phyloP scores from a whole-genome alignment of 2,329 filamentous ascomycete species.

The Pestalotiopsis sp. region DNA sequence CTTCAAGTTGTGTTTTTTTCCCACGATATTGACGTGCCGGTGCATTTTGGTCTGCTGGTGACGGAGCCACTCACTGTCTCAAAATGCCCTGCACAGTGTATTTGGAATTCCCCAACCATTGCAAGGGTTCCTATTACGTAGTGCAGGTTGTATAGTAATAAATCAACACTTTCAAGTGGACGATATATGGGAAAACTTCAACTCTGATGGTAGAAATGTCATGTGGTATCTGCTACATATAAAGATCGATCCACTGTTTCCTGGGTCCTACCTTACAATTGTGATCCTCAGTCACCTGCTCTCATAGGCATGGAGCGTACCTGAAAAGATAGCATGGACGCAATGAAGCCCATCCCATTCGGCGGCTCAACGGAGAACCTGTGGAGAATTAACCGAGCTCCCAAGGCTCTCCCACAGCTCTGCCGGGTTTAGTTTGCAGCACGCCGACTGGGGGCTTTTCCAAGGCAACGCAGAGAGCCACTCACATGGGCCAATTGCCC shows the following conservation, averaged over 20 bases:
- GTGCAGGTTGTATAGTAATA: background rate
- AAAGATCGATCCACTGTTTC: background rate
- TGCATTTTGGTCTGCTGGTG: background rate
- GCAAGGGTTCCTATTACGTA: background rate
- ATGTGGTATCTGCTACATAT: background rate
- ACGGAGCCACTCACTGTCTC: background rate
- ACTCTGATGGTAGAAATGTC: background rate
- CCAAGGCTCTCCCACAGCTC: conserved; percentile 8
- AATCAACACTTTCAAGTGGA: background rate
- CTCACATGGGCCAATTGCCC: background rate
- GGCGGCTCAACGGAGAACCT: conserved; percentile 20
- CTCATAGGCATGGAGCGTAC: background rate
- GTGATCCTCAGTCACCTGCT: background rate
- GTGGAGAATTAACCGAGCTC: conserved; percentile 24
- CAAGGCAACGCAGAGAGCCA: background rate
- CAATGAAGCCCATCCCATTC: conserved; percentile 2
- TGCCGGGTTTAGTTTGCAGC: background rate
- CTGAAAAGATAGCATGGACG: background rate
- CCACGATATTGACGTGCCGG: background rate
- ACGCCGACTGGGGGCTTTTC: background rate
- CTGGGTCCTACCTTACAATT: background rate
- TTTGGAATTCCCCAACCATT: background rate
- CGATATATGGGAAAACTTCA: background rate
- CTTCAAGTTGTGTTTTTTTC: background rate
- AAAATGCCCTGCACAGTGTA: background rate